Evolutionary conservation across 768 basidiomycete genomes (phyloP).

Genomic region (Pholiota conissans): DNA sequence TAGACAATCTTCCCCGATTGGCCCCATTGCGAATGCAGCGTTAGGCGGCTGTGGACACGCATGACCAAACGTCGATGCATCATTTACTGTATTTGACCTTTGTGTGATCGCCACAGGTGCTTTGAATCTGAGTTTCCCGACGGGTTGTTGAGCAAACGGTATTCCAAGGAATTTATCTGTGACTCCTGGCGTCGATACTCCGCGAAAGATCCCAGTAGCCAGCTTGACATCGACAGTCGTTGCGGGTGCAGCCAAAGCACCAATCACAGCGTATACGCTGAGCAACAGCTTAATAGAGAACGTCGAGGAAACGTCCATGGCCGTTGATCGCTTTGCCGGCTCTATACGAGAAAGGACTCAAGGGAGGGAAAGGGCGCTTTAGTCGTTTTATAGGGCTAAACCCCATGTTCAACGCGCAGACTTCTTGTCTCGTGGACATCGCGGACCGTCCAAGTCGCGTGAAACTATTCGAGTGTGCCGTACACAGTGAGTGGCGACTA

Average conservation of each 20-base stretch:
- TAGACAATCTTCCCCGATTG: constrained; percentile 43
- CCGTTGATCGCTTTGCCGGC: neutral
- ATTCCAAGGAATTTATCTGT: constrained; percentile 50
- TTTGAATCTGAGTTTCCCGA: constrained; percentile 45
- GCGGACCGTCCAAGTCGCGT: neutral
- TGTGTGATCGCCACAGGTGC: constrained; percentile 35
- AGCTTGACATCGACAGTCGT: constrained; percentile 16
- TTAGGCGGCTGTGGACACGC: constrained; percentile 42
- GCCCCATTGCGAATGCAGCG: constrained; percentile 29
- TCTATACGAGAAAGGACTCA: neutral
- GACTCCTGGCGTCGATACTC: constrained; percentile 30
- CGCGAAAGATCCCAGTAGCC: constrained; percentile 37
- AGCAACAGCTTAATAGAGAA: neutral
- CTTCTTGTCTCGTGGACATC: neutral
- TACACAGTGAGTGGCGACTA: neutral
- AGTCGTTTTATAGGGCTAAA: neutral
- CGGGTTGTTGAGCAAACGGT: constrained; percentile 48
- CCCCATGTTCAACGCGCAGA: neutral
- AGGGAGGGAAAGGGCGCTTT: neutral
- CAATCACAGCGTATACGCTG: neutral
- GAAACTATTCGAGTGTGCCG: neutral
- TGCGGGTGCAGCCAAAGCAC: neutral
- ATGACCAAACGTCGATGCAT: constrained; percentile 40
- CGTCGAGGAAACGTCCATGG: neutral
- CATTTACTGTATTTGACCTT: constrained; percentile 23